Conservation (phyloP, 768 basidiomycete species). For the Tulasnella sp. region DNA sequence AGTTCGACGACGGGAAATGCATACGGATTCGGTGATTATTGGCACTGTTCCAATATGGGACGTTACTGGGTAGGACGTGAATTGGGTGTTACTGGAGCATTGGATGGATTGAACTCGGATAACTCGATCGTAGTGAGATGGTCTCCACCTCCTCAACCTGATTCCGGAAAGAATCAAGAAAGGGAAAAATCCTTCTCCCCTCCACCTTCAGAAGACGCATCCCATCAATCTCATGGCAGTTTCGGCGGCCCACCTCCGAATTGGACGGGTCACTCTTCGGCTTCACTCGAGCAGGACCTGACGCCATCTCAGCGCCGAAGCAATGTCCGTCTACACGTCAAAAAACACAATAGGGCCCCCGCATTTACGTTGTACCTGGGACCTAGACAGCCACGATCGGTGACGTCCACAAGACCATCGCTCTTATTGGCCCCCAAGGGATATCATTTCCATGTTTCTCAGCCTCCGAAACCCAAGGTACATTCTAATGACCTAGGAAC, state of each 20-base stretch:
- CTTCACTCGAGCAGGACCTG: background rate
- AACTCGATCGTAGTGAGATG: slow-evolving; percentile 9
- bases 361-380: slow-evolving; percentile 66
- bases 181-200: background rate
- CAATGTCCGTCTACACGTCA: slow-evolving; percentile 31
- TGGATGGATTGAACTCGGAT: slow-evolving; percentile 9
- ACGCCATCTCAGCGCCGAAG: slow-evolving; percentile 10
- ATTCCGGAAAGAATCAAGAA: background rate
- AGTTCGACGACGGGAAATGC: background rate
- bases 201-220: background rate
- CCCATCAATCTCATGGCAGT: background rate
- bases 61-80: slow-evolving; percentile 44
- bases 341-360: slow-evolving; percentile 66
- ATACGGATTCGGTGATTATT: slow-evolving; percentile 34
- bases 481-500: background rate
- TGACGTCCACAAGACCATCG: slow-evolving; percentile 22
- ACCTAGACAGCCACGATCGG: slow-evolving; percentile 1
- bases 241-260: background rate
- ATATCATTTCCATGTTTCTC: slow-evolving; percentile 49
- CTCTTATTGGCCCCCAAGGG: slow-evolving; percentile 59
- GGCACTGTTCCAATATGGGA: slow-evolving; percentile 52
- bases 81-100: background rate
- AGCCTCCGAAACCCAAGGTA: background rate
- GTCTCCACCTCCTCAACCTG: background rate
- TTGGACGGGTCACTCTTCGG: background rate